phyloP scores from a whole-genome alignment of 1,139 yeast species.

The Hemisphaericaspora subhashii region DNA sequence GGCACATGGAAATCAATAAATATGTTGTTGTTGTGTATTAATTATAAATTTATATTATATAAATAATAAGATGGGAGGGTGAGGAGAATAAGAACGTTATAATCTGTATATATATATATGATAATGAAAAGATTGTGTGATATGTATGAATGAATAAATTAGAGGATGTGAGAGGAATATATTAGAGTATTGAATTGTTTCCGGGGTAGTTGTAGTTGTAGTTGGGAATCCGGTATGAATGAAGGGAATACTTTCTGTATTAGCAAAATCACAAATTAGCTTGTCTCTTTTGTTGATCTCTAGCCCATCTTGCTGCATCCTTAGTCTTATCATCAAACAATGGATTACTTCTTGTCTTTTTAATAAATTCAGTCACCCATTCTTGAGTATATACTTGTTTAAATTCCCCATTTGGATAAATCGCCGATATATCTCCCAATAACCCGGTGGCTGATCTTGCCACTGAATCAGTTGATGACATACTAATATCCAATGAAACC shows the following conservation, averaged over 20 bases:
- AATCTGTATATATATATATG: no score
- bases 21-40: no score
- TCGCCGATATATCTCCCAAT: conserved; percentile 87
- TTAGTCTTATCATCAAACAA: conserved; percentile 64
- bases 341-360: conserved; percentile 66
- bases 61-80: no score
- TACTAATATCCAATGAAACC: conserved; percentile 59
- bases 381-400: conserved; percentile 62
- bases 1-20: no score
- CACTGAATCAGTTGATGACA: conserved; percentile 62
- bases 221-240: no score
- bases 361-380: conserved; percentile 80
- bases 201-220: neutral
- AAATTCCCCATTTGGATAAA: conserved; percentile 77
- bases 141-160: neutral
- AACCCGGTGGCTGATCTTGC: conserved; percentile 83
- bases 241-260: neutral
- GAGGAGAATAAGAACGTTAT: no score
- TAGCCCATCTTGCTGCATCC: conserved; percentile 95
- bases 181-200: neutral
- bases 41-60: no score
- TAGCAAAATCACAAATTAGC: conserved; percentile 15
- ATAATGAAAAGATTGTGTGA: conserved; percentile 1
- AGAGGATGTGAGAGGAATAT: neutral
- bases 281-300: conserved; percentile 77